Evolutionary conservation across 768 basidiomycete species (phyloP).

Genomic region (Auriscalpium microsporum): DNA sequence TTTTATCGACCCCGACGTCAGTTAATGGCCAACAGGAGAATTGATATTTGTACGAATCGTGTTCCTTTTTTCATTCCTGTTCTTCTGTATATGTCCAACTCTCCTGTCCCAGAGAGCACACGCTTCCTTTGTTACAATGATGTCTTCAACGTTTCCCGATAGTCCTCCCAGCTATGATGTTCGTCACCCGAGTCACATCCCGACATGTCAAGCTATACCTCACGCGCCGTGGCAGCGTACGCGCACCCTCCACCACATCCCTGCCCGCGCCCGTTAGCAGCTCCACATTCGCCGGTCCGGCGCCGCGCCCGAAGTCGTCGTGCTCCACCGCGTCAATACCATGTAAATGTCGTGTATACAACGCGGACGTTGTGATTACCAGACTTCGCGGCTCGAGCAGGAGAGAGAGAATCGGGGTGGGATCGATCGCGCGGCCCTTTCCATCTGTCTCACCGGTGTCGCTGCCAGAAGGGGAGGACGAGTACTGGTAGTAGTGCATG

Average conservation of each 20-base stretch:
- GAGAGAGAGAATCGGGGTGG: slow-evolving; percentile 57
- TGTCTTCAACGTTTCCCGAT: neutral
- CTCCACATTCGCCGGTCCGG: slow-evolving; percentile 50
- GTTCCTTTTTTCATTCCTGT: no score
- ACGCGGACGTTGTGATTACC: slow-evolving; percentile 58
- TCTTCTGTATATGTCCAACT: no score
- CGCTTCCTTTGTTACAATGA: no score
- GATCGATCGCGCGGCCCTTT: slow-evolving; percentile 49
- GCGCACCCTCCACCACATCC: slow-evolving; percentile 38
- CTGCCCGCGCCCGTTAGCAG: slow-evolving; percentile 36
- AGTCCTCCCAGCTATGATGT: neutral
- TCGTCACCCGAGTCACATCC: slow-evolving; percentile 58
- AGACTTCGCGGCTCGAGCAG: slow-evolving; percentile 82
- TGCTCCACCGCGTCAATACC: slow-evolving; percentile 58
- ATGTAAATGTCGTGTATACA: slow-evolving; percentile 73
- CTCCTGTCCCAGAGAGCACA: no score
- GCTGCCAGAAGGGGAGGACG: neutral
- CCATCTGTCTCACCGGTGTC: slow-evolving; percentile 7
- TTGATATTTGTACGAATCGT: neutral
- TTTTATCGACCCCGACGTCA: neutral
- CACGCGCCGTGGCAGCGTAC: slow-evolving; percentile 43
- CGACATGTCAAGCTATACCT: slow-evolving; percentile 84
- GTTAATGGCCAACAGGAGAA: neutral
- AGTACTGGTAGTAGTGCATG: slow-evolving; percentile 75
- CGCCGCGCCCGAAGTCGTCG: slow-evolving; percentile 33